These are phyloP conservation scores for Cladophialophora psammophila DNA, from an alignment of 2,329 filamentous ascomycete species.

Conservation along the genomic window DNA sequence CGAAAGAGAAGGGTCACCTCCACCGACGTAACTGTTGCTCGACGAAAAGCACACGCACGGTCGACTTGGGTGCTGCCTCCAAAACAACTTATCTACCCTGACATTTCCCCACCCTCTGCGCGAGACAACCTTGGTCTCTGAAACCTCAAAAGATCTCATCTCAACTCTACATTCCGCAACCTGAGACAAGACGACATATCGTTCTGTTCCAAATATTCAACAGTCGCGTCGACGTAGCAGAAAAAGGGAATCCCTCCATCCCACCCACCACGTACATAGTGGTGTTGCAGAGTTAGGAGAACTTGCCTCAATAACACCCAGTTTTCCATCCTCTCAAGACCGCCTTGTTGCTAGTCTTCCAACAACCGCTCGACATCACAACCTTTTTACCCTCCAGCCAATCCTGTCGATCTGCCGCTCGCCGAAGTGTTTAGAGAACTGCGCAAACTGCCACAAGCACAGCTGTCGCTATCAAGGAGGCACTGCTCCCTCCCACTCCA, in stretches of 20 bases:
- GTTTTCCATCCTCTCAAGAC: conserved; percentile 10
- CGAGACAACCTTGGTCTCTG: conserved; percentile 24
- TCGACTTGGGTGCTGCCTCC: conserved; percentile 25
- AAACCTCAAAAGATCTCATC: conserved; percentile 23
- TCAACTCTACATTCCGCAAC: conserved; percentile 27
- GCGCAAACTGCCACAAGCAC: conserved; percentile 23
- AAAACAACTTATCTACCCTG: conserved; percentile 36
- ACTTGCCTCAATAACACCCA: not conserved
- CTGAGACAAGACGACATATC: conserved; percentile 17
- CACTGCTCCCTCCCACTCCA: conserved; percentile 32
- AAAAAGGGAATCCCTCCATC: not conserved
- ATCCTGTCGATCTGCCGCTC: conserved; percentile 39
- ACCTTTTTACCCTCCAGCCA: conserved; percentile 25
- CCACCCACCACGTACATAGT: not conserved
- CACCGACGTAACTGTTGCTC: conserved; percentile 34
- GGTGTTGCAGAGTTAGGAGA: not conserved
- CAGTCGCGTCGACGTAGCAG: not conserved
- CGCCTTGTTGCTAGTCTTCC: conserved; percentile 18
- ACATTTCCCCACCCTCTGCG: conserved; percentile 32
- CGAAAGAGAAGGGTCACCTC: conserved; percentile 28
- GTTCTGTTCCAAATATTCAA: not conserved
- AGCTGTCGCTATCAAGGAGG: conserved; percentile 35
- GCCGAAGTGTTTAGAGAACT: conserved; percentile 35
- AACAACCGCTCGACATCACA: conserved; percentile 18
- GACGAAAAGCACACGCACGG: not conserved